phyloP scores from a whole-genome alignment of 495 filamentous ascomycete species.

The Lentithecium fluviatile region DNA sequence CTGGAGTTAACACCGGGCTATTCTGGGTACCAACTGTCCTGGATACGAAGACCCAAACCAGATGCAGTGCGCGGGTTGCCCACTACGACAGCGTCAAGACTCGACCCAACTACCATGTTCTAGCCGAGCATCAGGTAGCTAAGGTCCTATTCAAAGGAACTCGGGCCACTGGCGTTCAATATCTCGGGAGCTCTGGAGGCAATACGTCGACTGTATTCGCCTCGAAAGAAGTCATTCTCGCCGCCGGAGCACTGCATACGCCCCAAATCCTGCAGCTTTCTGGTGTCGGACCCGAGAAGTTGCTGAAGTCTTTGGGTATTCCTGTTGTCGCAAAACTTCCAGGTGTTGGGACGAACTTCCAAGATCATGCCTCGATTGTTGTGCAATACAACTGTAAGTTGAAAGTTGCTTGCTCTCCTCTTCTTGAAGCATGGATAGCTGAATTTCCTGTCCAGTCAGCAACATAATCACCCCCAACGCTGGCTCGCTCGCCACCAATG shows the following conservation, averaged over 20 bases:
- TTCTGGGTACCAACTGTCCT: constrained; percentile 4
- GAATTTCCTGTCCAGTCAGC: constrained; percentile 6
- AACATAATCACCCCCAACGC: constrained; percentile 23
- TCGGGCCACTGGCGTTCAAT: background rate
- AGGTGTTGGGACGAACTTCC: background rate
- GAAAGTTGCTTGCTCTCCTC: no score
- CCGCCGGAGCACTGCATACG: background rate
- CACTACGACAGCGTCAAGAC: constrained; percentile 26
- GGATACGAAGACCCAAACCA: constrained; percentile 19
- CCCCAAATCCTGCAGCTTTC: background rate
- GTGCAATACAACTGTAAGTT: no score
- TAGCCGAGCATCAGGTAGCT: no score
- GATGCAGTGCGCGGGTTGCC: constrained; percentile 11
- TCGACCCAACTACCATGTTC: constrained; percentile 28
- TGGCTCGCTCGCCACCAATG: constrained; percentile 17
- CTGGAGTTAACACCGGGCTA: constrained; percentile 17
- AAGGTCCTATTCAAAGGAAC: background rate
- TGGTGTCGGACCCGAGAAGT: background rate
- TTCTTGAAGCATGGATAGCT: no score
- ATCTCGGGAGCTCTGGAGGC: background rate
- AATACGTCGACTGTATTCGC: background rate
- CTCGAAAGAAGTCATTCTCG: background rate
- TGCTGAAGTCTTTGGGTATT: background rate
- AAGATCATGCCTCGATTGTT: background rate
- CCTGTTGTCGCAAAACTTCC: background rate